Percentiles rank a stretch among this genome's conserved stretches.
These are phyloP conservation scores for Suhomyces vadensis DNA, from an alignment of 805 yeast genomes.

Conservation along the genomic window DNA sequence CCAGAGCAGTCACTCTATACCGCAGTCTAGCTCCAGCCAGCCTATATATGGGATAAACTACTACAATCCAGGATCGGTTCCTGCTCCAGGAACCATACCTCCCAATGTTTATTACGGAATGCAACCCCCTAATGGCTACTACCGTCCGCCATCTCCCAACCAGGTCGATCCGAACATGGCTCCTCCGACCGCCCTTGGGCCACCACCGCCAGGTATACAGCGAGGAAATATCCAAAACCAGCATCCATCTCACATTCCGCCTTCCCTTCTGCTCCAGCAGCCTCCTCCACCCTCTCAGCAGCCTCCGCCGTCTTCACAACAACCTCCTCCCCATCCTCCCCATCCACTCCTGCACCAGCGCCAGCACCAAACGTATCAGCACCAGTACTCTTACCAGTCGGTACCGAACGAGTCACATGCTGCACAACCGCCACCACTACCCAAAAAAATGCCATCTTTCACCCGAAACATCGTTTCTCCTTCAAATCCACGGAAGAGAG, in stretches of 20 bases:
- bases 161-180: background rate
- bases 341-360: background rate
- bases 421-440: background rate
- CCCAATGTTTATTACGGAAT: background rate
- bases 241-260: too few relatives aligned
- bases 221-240: too few relatives aligned
- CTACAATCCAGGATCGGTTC: background rate
- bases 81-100: background rate
- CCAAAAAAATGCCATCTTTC: background rate
- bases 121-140: background rate
- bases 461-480: background rate
- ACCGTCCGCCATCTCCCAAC: background rate
- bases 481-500: conserved; percentile 23
- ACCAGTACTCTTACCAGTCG: background rate
- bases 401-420: background rate
- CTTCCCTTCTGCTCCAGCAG: background rate
- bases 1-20: background rate
- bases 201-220: too few relatives aligned
- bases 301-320: background rate
- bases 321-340: background rate
- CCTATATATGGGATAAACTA: background rate
- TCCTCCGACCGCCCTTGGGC: background rate
- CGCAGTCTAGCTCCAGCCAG: background rate
- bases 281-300: background rate
- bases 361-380: background rate